Base-by-base conservation (phyloP, 1,284 basidiomycete genomes). In the Schizophyllum amplum region DNA sequence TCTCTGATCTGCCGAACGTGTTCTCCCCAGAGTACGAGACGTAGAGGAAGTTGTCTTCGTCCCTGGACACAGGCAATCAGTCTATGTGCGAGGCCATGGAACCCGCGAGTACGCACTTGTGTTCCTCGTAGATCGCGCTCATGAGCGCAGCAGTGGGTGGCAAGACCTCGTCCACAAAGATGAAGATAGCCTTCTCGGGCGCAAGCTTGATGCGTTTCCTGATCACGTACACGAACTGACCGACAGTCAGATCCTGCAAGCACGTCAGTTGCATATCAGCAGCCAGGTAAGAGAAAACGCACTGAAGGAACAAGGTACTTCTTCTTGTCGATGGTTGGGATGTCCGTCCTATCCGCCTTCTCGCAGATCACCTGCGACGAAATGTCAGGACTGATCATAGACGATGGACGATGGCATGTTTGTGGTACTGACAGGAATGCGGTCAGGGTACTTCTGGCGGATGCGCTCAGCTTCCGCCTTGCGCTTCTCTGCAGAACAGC, bases 291-390 rank as follows among this genome's bases (percentile, higher is more conserved):
- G n/a, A 59, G 48, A 26, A 60, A 54, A 71, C 84, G 64, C 67
- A 95, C 93, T 55, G 94, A 96, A 55, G 97, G 97, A 3, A 99
- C 97, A 51, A 99, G 81, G 67, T 99, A 99, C 81, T 99, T 99
- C 91, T 99, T 99, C 92, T 99, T 99, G 82, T 99, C 97, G 69
- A 99, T 98, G 21, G 94, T 96, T 0, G 95, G 94, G 69, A 99
- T 98, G 74, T 99, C 97, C 57, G 95, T 97, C 70, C 92, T 86
- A 78, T 99, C 96, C 55, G 94, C 96, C 79, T 98, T 98, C 83
- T 99, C 97, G 76, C 97, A 99, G 73, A 99, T 99, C 62, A 99
- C 95, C 94, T 98, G 60, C 48, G 49, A 60, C 59, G 58, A 60
- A 62, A 42, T 17, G 17, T 42, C 55, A 54, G 42, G 46, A 57